Conservation (phyloP, 2,329 filamentous ascomycete species). For the Curvularia hawaiiensis region DNA sequence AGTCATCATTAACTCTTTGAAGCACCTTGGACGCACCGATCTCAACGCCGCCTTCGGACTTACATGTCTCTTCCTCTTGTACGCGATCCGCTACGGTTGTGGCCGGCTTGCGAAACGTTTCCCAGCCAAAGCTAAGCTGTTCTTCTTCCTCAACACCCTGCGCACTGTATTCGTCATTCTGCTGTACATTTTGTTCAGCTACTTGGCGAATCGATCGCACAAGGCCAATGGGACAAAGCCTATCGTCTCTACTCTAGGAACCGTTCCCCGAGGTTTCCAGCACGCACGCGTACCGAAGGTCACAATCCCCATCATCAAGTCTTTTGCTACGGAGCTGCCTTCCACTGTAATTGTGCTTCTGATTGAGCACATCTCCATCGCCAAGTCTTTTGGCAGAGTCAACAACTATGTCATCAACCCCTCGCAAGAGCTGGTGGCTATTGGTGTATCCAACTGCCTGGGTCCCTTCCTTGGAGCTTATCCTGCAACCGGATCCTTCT, state of each 20-base stretch:
- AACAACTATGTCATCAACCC: conserved; percentile 99
- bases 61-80: conserved; percentile 78
- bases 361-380: conserved; percentile 96
- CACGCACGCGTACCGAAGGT: conserved; percentile 76
- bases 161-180: conserved; percentile 90
- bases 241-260: conserved; percentile 73
- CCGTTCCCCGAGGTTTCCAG: conserved; percentile 85
- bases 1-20: conserved; percentile 85
- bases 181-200: conserved; percentile 90
- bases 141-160: conserved; percentile 91
- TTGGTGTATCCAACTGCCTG: conserved; percentile 87
- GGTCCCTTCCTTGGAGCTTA: conserved; percentile 92
- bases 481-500: conserved; percentile 94
- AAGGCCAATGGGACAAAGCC: conserved; percentile 55
- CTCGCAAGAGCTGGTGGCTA: conserved; percentile 93
- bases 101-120: conserved; percentile 69
- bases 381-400: conserved; percentile 92
- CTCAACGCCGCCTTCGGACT: conserved; percentile 86
- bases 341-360: conserved; percentile 89
- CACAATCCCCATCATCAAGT: conserved; percentile 66
- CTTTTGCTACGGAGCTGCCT: conserved; percentile 76
- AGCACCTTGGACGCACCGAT: conserved; percentile 64
- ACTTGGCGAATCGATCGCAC: conserved; percentile 71
- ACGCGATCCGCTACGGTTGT: conserved; percentile 68
- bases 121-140: conserved; percentile 71